A percentile compares a stretch with the other conserved stretches of the same genome.
Evolutionary conservation across 2,329 filamentous ascomycete species (phyloP).

Genomic region (Sporothrix dimorphospora): DNA sequence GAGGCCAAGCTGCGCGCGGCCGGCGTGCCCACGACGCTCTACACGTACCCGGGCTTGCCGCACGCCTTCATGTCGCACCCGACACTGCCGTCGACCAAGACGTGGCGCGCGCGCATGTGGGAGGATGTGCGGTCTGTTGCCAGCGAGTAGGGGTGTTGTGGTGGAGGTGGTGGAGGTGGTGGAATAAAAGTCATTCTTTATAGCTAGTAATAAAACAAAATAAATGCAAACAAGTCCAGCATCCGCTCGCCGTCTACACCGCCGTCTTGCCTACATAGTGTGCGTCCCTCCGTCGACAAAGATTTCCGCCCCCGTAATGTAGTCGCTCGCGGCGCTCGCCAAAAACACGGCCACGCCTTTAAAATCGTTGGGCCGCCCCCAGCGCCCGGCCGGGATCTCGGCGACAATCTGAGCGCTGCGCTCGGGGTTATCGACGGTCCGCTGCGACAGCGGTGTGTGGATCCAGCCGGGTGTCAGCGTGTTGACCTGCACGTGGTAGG

Average conservation of each 20-base stretch:
- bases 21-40: conserved; percentile 16
- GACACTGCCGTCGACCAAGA: conserved; percentile 10
- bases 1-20: conserved; percentile 22
- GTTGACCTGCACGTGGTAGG: conserved; percentile 13
- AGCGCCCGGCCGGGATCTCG: conserved; percentile 6
- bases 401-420: neutral
- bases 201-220: neutral
- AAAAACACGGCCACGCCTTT: conserved; percentile 67
- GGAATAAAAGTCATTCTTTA: neutral
- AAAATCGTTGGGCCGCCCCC: conserved; percentile 45
- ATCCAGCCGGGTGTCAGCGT: conserved; percentile 25
- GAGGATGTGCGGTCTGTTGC: conserved; percentile 1
- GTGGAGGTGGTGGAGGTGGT: neutral
- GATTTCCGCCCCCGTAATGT: conserved; percentile 66
- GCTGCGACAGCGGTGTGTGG: conserved; percentile 27
- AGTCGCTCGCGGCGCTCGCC: conserved; percentile 62
- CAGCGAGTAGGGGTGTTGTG: conserved; percentile 11
- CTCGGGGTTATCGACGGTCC: conserved; percentile 51
- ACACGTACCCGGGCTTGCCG: conserved; percentile 19
- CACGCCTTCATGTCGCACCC: conserved; percentile 27
- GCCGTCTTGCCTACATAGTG: neutral
- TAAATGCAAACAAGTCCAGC: neutral
- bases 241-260: neutral
- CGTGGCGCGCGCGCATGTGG: conserved; percentile 25
- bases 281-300: conserved; percentile 64